Base-by-base conservation (phyloP, 2,329 filamentous ascomycete species). In the Xylariaceae sp. region DNA sequence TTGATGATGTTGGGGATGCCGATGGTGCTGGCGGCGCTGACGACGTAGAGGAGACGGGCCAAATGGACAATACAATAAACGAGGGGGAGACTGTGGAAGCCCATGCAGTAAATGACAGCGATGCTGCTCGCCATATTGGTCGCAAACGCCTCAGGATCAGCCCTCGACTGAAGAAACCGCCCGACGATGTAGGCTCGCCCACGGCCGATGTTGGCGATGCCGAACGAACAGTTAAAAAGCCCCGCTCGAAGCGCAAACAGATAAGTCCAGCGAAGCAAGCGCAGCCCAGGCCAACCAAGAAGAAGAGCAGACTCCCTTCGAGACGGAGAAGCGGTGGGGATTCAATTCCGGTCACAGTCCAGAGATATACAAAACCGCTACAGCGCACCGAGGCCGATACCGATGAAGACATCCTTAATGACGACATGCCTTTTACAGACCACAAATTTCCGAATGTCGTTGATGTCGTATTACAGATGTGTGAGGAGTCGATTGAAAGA, bases 401-500 rank as follows among this genome's bases (percentile, higher is more conserved):
- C 6, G 52, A 57, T 19, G 56, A 50, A 14, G 55, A 76, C 31
- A 65, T 71, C 1, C 61, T 76, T 3, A 67, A 68, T 31, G 54
- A 62, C 2, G 70, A 74, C 4, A 74, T 80, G 2, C 73, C 76
- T 0, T 76, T 73, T 44, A 63, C 68, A 0, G 73, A 70, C 48
- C 67, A 70, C 12, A 60, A 64, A 15, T 74, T 75, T 31, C 77
- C 81, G 48, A 83, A 77, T 33, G 68, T 74, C 0, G 65, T 83
- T 2, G 79, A 83, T 48, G 78, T 83, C 2, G 64, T 83, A 26
- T 66, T 71, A 5, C 72, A 80, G 46, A 67, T 81, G 11, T 82
- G 75, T 52, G 70, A 78, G 23, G 78, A 83, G 51, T 67, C 81
- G 21, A 64, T 81, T 14, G 67, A 66, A n/a, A 60, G 66, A 2